phyloP scores from a whole-genome alignment of 768 basidiomycete species.

The Phanerodontia chrysosporium region DNA sequence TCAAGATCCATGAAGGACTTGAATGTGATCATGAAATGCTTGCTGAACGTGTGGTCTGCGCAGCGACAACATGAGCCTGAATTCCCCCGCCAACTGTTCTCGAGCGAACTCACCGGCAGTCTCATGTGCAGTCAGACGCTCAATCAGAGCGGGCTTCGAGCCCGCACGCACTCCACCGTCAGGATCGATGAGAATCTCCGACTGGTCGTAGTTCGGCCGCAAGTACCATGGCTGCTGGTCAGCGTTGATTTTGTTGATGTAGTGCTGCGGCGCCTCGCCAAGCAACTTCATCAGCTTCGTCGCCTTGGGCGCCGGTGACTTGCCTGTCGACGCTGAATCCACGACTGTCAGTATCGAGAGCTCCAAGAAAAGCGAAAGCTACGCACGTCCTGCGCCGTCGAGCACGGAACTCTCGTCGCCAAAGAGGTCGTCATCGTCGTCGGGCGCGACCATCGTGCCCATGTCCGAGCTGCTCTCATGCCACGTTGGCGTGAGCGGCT shows the following conservation, averaged over 20 bases:
- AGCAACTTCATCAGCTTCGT: constrained; percentile 64
- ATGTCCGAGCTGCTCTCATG: constrained; percentile 4
- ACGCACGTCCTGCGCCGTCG: constrained; percentile 17
- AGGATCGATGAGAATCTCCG: constrained; percentile 81
- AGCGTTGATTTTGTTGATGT: constrained; percentile 37
- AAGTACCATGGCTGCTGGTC: constrained; percentile 77
- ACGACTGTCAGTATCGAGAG: neutral
- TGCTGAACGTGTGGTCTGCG: constrained; percentile 71
- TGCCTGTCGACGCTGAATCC: constrained; percentile 15
- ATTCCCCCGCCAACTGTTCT: neutral
- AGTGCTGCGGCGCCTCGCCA: constrained; percentile 51
- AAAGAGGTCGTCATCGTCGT: constrained; percentile 7
- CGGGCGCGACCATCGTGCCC: constrained; percentile 5
- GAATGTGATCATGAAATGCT: constrained; percentile 92
- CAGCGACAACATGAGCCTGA: neutral
- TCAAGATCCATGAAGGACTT: constrained; percentile 86
- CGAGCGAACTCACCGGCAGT: constrained; percentile 63
- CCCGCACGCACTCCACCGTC: constrained; percentile 86
- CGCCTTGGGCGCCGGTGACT: constrained; percentile 22
- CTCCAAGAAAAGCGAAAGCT: neutral
- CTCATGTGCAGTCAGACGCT: constrained; percentile 88
- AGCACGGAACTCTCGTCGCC: constrained; percentile 12
- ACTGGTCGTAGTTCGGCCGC: constrained; percentile 69
- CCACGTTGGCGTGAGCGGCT: constrained; percentile 13
- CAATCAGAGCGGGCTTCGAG: constrained; percentile 80